Evolutionary conservation across 2,329 filamentous ascomycete species (phyloP), one percentile per base, ranked within the genome.

Genomic region (Fusarium dimerum): DNA sequence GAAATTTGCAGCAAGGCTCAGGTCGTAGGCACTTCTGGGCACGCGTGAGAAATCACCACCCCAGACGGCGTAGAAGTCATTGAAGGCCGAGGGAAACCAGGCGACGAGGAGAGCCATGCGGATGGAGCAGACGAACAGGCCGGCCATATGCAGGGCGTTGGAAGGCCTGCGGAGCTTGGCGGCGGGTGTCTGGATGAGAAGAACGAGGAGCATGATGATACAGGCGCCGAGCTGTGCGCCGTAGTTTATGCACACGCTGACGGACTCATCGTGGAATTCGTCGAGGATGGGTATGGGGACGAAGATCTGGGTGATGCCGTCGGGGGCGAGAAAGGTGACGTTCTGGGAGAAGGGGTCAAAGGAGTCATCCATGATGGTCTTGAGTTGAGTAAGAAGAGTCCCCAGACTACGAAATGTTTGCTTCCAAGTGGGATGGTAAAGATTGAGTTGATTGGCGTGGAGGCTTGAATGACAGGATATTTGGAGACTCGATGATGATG

Each of bases 201-300:
- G 74, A 30, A 88, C 76, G 41, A 87, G 60, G 16, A 92, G 74
- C 64, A 91, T 81, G 54, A 87, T 72, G 51, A 86, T 58, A 43
- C 82, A 83, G 20, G 87, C 83, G 30, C 90, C 90, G 47, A 92
- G 77, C 68, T 93, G 89, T 16, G 80, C 73, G 47, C 82, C 86
- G 67, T 87, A 90, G 71, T 85, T 87, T 75, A 89, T 84, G 66
- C 66, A 68, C 26, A 73, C 68, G 61, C 68, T 72, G 56, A 69
- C 54, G 40, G 68, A 65, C 30, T 67, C 65, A 20, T 62, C 56
- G 55, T 68, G 70, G 46, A 68, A 60, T 20, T 44, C 39, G 56
- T 77, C 69, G 43, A 79, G 55, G 13, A 42, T 9, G 7, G 55
- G 12, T n/a, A 75, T 55, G 15, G 73, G 65, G 43, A 76, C 52